Conservation (phyloP, 2,329 filamentous ascomycete genomes). For the Penicillium sp. region DNA sequence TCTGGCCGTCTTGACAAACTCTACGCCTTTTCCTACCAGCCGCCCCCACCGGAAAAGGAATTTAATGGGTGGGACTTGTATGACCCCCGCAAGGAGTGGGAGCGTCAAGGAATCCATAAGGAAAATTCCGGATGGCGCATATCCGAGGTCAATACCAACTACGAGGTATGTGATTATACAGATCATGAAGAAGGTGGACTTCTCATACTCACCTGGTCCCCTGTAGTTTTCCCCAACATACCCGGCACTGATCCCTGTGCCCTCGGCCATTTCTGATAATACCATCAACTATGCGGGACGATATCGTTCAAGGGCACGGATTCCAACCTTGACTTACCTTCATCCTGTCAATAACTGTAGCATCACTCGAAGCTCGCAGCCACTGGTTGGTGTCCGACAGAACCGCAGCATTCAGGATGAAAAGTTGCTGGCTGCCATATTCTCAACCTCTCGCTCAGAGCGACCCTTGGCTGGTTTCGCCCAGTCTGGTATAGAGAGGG, state of each 20-base stretch:
- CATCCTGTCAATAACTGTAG: conserved; percentile 96
- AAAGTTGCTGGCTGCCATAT: conserved; percentile 88
- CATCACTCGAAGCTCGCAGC: conserved; percentile 93
- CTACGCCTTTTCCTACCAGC: conserved; percentile 85
- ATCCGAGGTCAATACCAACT: conserved; percentile 86
- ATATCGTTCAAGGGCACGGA: conserved; percentile 85
- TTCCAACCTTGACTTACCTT: conserved; percentile 90
- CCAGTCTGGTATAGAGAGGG: conserved; percentile 45
- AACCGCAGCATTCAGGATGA: conserved; percentile 96
- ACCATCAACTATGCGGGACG: conserved; percentile 89
- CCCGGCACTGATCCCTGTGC: conserved; percentile 81
- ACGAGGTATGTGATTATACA: conserved; percentile 55
- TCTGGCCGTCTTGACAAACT: conserved; percentile 83
- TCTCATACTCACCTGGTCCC: conserved; percentile 17
- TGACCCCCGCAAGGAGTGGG: conserved; percentile 82
- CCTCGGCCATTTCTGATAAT: conserved; percentile 91
- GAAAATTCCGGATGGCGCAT: conserved; percentile 87
- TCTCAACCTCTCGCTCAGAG: conserved; percentile 68
- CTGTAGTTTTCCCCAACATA: conserved; percentile 85
- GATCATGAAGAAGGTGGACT: not conserved
- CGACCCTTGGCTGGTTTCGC: conserved; percentile 46
- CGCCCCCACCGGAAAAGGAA: conserved; percentile 72
- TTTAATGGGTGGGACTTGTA: conserved; percentile 85
- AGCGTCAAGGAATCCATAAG: conserved; percentile 81
- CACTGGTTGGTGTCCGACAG: conserved; percentile 80